Percentiles rank a stretch among this genome's conserved stretches.
phyloP scores from a whole-genome alignment of 2,329 filamentous ascomycete species.

The Xylaria digitata region DNA sequence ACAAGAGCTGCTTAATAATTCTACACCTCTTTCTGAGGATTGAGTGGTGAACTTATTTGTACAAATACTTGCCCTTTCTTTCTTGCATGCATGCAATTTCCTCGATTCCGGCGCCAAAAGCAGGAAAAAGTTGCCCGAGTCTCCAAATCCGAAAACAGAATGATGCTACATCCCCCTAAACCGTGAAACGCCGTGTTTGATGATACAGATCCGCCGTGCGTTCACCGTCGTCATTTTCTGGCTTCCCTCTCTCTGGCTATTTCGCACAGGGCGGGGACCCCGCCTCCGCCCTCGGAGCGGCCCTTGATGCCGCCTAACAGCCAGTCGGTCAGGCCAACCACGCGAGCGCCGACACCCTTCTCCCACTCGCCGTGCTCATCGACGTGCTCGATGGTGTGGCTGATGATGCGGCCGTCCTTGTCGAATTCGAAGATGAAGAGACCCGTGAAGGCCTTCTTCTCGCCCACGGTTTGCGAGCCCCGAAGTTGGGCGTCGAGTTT shows the following conservation, averaged over 20 bases:
- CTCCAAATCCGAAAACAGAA: neutral
- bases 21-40: slow-evolving; percentile 41
- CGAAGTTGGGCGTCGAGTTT: slow-evolving; percentile 53
- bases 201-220: slow-evolving; percentile 26
- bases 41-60: slow-evolving; percentile 47
- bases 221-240: slow-evolving; percentile 35
- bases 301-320: slow-evolving; percentile 79
- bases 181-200: slow-evolving; percentile 31
- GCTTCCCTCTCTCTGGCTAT: slow-evolving; percentile 27
- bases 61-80: slow-evolving; percentile 24
- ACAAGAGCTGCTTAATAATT: slow-evolving; percentile 34
- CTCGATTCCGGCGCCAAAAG: neutral
- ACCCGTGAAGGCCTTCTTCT: slow-evolving; percentile 84
- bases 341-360: slow-evolving; percentile 79
- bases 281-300: slow-evolving; percentile 41
- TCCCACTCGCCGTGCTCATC: slow-evolving; percentile 88
- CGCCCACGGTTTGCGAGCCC: slow-evolving; percentile 58
- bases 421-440: slow-evolving; percentile 98
- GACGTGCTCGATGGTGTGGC: slow-evolving; percentile 93
- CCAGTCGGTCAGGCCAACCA: slow-evolving; percentile 96
- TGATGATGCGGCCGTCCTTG: slow-evolving; percentile 81
- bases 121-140: neutral
- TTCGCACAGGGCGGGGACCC: slow-evolving; percentile 42
- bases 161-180: slow-evolving; percentile 27
- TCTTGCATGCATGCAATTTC: neutral